phyloP scores from a whole-genome alignment of 1,284 basidiomycete genomes.

The Sporisorium scitamineum region DNA sequence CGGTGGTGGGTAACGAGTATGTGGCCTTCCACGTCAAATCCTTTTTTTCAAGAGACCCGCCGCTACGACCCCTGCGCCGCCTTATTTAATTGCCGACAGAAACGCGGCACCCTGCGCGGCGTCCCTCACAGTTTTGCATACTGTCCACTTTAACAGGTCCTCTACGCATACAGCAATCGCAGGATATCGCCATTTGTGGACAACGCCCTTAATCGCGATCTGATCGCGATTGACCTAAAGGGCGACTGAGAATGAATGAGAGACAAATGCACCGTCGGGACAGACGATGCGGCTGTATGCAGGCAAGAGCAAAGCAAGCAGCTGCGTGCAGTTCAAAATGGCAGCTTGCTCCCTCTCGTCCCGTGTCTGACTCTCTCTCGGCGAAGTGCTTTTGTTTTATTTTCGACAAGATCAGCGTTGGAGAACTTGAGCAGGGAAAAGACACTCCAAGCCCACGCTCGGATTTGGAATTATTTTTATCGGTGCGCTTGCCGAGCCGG shows the following conservation, averaged over 20 bases:
- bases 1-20: neutral
- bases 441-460: too few relatives aligned
- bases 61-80: neutral
- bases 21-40: constrained; percentile 2
- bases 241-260: neutral
- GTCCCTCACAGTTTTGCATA: too few relatives aligned
- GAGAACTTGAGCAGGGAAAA: neutral
- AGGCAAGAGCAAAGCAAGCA: neutral
- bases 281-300: neutral
- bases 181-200: too few relatives aligned
- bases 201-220: neutral
- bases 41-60: neutral
- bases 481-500: neutral
- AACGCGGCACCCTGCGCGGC: neutral
- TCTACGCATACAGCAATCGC: too few relatives aligned
- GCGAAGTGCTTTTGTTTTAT: neutral
- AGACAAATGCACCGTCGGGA: neutral
- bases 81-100: neutral
- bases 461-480: neutral
- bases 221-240: neutral
- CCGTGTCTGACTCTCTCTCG: neutral
- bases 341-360: neutral
- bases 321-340: too few relatives aligned
- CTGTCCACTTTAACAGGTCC: neutral
- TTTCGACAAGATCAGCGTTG: neutral